Evolutionary conservation across 345 rosid species (phyloP).

Genomic region (Salix caprea): DNA sequence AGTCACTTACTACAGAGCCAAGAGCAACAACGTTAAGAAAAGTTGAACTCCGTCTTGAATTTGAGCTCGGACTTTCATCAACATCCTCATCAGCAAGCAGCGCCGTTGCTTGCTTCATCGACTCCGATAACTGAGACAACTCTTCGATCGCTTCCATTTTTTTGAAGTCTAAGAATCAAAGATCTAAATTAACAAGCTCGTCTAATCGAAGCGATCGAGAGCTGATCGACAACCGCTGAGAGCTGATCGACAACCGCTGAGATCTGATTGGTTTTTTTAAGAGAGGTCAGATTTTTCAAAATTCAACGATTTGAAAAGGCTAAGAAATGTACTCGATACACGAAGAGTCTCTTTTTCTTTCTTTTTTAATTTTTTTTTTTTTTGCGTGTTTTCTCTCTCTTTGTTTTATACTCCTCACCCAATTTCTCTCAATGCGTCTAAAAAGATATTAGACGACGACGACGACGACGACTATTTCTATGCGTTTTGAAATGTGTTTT

Average conservation of each 20-base stretch:
- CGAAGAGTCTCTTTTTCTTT: neutral
- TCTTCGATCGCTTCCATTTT: constrained; percentile 95
- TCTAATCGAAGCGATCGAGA: neutral
- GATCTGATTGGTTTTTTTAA: neutral
- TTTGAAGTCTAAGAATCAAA: neutral
- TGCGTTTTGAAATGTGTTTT: neutral
- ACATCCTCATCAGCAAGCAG: constrained; percentile 89
- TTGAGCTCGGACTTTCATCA: constrained; percentile 53
- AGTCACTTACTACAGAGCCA: constrained; percentile 75
- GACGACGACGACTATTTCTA: neutral
- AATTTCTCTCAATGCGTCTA: neutral
- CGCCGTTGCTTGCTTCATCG: constrained; percentile 78
- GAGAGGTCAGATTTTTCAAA: neutral
- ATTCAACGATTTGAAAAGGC: neutral
- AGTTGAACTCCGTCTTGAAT: constrained; percentile 66
- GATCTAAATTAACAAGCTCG: neutral
- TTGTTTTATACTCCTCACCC: neutral
- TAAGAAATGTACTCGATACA: neutral
- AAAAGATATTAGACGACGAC: neutral
- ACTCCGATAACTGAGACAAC: constrained; percentile 71
- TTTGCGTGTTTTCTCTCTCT: neutral
- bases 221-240: neutral
- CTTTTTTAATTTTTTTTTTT: no score
- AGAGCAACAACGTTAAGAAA: constrained; percentile 78
- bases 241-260: neutral